These are phyloP conservation scores for Magnaporthiopsis rhizophila DNA, from an alignment of 2,329 filamentous ascomycete genomes.

Conservation along the genomic window DNA sequence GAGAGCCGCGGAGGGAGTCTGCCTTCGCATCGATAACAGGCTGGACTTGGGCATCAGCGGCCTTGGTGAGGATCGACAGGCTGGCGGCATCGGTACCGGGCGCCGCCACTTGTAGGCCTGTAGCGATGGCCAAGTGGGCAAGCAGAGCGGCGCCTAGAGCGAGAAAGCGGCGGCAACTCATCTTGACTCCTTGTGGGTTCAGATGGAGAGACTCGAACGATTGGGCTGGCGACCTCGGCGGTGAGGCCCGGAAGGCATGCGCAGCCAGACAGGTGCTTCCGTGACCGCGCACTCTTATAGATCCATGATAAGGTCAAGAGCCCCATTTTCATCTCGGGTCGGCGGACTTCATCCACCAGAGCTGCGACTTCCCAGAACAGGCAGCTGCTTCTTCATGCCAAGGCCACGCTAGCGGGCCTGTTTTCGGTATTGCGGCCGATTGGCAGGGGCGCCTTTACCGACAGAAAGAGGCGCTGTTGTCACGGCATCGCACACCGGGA, in stretches of 20 bases:
- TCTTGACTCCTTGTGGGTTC: not conserved
- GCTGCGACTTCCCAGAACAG: not conserved
- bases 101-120: not conserved
- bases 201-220: too few species aligned
- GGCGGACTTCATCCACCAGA: not conserved
- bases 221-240: not conserved
- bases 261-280: too few species aligned
- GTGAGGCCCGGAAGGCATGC: not conserved
- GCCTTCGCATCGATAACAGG: conserved; percentile 2
- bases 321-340: not conserved
- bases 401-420: not conserved
- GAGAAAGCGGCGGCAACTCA: not conserved
- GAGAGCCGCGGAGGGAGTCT: not conserved
- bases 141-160: not conserved
- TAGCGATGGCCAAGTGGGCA: not conserved
- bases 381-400: not conserved
- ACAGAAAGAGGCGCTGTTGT: not conserved
- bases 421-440: not conserved
- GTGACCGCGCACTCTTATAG: not conserved
- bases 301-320: not conserved
- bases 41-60: conserved; percentile 4
- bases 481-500: not conserved
- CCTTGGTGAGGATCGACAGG: conserved; percentile 3
- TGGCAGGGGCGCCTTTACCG: not conserved
- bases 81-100: not conserved